Conservation (phyloP, 1,284 basidiomycete genomes). For the Irpex lacteus region DNA sequence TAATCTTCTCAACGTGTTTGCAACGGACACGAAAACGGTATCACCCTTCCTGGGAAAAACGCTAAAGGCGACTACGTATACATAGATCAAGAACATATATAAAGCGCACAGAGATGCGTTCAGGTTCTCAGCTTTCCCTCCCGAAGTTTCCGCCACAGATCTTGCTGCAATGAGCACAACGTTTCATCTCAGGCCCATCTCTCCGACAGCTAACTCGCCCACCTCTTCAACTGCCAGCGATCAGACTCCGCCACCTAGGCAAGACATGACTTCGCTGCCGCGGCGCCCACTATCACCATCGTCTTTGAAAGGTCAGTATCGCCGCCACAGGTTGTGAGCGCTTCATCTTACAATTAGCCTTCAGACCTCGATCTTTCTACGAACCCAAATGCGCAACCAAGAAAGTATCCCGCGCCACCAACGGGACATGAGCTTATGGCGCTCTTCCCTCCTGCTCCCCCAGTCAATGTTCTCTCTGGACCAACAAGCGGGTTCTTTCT, state of each 20-base stretch:
- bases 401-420: slow-evolving; percentile 67
- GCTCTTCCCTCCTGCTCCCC: slow-evolving; percentile 68
- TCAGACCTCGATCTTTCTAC: slow-evolving; percentile 60
- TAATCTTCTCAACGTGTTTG: slow-evolving; percentile 7
- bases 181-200: slow-evolving; percentile 27
- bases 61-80: slow-evolving; percentile 6
- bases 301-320: slow-evolving; percentile 47
- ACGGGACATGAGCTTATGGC: slow-evolving; percentile 81
- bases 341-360: slow-evolving; percentile 7
- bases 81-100: slow-evolving; percentile 18
- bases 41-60: slow-evolving; percentile 15
- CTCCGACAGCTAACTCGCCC: slow-evolving; percentile 18
- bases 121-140: slow-evolving; percentile 14
- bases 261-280: slow-evolving; percentile 13
- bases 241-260: slow-evolving; percentile 22
- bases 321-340: slow-evolving; percentile 10
- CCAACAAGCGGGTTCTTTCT: slow-evolving; percentile 70
- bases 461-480: slow-evolving; percentile 51
- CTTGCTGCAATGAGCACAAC: slow-evolving; percentile 14
- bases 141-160: slow-evolving; percentile 12
- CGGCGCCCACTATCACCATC: slow-evolving; percentile 26
- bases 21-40: slow-evolving; percentile 7
- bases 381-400: slow-evolving; percentile 39
- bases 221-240: slow-evolving; percentile 26
- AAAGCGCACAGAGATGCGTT: slow-evolving; percentile 15